Base-by-base conservation (phyloP, 2,329 filamentous ascomycete species). In the Penicillium sp. region DNA sequence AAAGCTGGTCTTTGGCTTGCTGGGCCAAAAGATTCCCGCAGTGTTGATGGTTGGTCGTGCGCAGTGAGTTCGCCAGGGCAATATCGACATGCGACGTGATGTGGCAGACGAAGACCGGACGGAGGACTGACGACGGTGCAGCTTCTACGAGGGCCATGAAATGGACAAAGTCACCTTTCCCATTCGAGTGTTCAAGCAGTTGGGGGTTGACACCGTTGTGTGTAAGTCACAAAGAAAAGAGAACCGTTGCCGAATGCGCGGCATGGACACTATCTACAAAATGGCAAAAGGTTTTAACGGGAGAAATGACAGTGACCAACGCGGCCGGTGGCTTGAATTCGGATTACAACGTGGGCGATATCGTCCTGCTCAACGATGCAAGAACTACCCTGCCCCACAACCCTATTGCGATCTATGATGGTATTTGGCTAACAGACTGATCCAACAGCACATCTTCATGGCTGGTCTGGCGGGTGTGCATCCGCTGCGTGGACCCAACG, bases 71-170 rank as follows among this genome's bases (percentile, higher is more conserved):
- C 3, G 18, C 18, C 18, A 18, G 18, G 18, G 18, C 18, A 18
- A 18, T 18, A 18, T 18, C 18, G 18, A 18, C 18, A 18, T 18
- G 18, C 18, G 18, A 18, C 18, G 18, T 18, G 18, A 18, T 18
- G 18, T 18, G 18, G 18, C 3, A 18, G 18, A 18, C 18, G 18
- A 18, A 18, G 18, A 18, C 18, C 18, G 3, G 18, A 18, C 18
- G 18, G 18, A 18, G 18, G 18, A 18, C 18, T 18, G 18, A 18
- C 18, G 18, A 18, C 18, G 18, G 18, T 18, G 25, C 11, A 84
- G 82, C 66, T 85, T 82, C 68, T 86, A 85, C 61, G 83, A 86
- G 67, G 83, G 83, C 32, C 78, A 85, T 60, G 75, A 76, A 2
- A 82, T 85, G 68, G 74, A 82, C 46, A 70, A 75, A 40, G 76